Evolutionary conservation across 345 rosid genomes (phyloP).

Genomic region (Eucalyptus microcorys): DNA sequence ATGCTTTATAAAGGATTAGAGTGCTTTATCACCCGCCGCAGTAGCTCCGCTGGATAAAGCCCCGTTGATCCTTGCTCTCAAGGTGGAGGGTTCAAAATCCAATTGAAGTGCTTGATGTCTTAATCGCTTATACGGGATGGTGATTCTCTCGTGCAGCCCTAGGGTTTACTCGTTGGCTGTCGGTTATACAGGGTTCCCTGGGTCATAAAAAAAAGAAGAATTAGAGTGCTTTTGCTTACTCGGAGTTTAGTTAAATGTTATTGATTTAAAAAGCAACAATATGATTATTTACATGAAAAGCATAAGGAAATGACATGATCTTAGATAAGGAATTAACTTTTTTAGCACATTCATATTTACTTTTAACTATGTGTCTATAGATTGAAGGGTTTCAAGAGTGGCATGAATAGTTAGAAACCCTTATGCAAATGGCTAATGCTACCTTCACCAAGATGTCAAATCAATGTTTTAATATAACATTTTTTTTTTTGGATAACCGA

Average conservation of each 20-base stretch:
- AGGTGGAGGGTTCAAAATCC: too few species aligned
- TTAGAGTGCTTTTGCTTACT: not conserved
- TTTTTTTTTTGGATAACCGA: too few species aligned
- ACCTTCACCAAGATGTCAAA: not conserved
- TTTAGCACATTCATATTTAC: not conserved
- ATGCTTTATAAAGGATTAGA: not conserved
- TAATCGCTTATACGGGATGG: too few species aligned
- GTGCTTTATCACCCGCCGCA: too few species aligned
- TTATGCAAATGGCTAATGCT: not conserved
- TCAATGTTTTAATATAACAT: not conserved
- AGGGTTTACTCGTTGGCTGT: too few species aligned
- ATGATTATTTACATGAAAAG: not conserved
- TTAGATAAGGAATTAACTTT: not conserved
- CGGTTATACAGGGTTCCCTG: too few species aligned
- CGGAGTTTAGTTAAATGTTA: not conserved
- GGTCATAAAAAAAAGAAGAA: too few species aligned
- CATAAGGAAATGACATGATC: not conserved
- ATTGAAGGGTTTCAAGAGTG: fast-evolving
- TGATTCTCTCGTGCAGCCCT: too few species aligned
- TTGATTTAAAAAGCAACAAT: not conserved
- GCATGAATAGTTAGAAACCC: not conserved
- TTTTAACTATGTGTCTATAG: not conserved
- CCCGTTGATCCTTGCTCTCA: too few species aligned
- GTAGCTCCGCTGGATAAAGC: too few species aligned
- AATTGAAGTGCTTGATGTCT: too few species aligned